Evolutionary conservation across 257 asterid genomes (phyloP).

Genomic region (Paraleonurus japonicus): DNA sequence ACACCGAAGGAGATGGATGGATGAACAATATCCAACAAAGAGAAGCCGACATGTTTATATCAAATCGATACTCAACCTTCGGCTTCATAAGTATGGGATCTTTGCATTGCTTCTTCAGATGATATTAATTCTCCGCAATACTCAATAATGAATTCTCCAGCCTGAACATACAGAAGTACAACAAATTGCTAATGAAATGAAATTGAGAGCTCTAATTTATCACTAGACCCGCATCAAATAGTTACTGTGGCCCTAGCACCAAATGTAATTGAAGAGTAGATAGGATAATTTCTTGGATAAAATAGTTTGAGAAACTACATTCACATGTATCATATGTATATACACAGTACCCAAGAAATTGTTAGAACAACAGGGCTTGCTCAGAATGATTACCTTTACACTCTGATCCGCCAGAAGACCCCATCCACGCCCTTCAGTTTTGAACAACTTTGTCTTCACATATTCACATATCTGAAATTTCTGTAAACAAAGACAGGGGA

Average conservation of each 20-base stretch:
- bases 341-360: neutral
- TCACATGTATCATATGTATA: neutral
- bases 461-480: conserved; percentile 79
- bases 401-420: conserved; percentile 77
- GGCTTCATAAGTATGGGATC: conserved; percentile 75
- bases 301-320: neutral
- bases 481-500: conserved; percentile 39
- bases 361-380: conserved; percentile 15
- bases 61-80: conserved; percentile 49
- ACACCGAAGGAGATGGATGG: conserved; percentile 23
- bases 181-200: conserved; percentile 10
- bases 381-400: conserved; percentile 56
- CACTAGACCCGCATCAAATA: conserved; percentile 13
- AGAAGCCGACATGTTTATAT: conserved; percentile 14
- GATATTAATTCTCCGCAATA: conserved; percentile 92
- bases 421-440: conserved; percentile 95
- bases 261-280: conserved; percentile 11
- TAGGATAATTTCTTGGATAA: conserved; percentile 13
- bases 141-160: conserved; percentile 84
- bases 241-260: neutral
- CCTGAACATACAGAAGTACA: conserved; percentile 49
- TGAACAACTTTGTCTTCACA: conserved; percentile 69
- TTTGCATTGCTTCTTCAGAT: conserved; percentile 60
- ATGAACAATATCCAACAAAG: conserved; percentile 22
- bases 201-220: conserved; percentile 10